Base-by-base conservation (phyloP, 768 basidiomycete genomes). In the Lactarius sanguifluus region DNA sequence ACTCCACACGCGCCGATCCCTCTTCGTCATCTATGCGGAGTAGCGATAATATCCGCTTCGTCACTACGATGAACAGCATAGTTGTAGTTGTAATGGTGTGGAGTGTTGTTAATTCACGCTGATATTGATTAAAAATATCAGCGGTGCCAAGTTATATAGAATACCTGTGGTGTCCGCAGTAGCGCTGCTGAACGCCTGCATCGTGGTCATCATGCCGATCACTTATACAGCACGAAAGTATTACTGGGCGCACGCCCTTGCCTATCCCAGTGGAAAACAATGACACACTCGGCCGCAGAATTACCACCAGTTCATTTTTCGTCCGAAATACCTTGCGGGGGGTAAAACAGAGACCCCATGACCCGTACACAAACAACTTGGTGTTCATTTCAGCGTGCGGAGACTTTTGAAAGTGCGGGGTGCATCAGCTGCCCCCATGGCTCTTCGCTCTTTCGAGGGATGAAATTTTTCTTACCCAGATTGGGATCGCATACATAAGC, bases 1-100 rank as follows among this genome's bases (percentile, higher is more conserved):
- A 54, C 40, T 34, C 62, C n/a, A 57, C 56, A 62, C 58, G 60
- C 57, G 61, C 57, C 50, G 61, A 66, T 66, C 65, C 57, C 36
- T 57, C 61, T 50, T 59, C 40, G 25, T 41, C 55, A 32, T 43
- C 56, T 52, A 8, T 34, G 55, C 20, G 55, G 59, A 30, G 38
- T n/a, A 30, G 41, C 28, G 32, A 28, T 18, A 32, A 28, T 18
- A 9, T 30, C 47, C 20, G 25, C 28, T 25, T 38, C 36, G 30
- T n/a, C n/a, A 30, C 28, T 47, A n/a, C n/a, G 36, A 58, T 47
- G 28, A 56, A 13, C 20, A 57, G 36, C 28, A 41, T 61, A 40
- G 28, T 61, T 62, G 47, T 58, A 58, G 65, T 28, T 52, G 50
- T 52, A 52, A 7, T 52, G 13, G 23, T 25, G 50, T 52, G 28